Evolutionary conservation across 768 basidiomycete genomes (phyloP).

Genomic region (Phylloporus arenicola): DNA sequence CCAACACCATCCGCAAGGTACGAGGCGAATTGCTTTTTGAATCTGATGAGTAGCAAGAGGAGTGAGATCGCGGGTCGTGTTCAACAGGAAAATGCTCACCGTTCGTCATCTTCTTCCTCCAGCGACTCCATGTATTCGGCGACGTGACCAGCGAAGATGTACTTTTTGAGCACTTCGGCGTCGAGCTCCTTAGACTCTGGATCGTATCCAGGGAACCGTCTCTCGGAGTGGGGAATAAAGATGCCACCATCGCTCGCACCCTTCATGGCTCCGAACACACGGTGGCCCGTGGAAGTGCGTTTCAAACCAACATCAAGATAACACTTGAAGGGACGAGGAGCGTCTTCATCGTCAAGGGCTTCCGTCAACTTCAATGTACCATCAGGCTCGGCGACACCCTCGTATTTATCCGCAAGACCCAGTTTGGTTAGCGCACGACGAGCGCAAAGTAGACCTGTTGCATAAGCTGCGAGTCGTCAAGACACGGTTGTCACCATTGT

Average conservation of each 20-base stretch:
- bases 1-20: constrained; percentile 95
- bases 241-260: constrained; percentile 97
- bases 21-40: constrained; percentile 95
- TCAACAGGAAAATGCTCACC: constrained; percentile 40
- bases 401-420: constrained; percentile 95
- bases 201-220: constrained; percentile 98
- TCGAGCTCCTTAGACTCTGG: constrained; percentile 89
- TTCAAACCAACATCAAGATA: constrained; percentile 98
- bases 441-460: constrained; percentile 91
- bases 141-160: constrained; percentile 96
- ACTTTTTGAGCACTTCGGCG: constrained; percentile 92
- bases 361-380: constrained; percentile 83
- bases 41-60: constrained; percentile 41
- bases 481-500: not conserved
- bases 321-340: constrained; percentile 97
- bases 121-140: constrained; percentile 99
- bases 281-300: constrained; percentile 95
- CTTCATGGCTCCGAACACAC: constrained; percentile 98
- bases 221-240: constrained; percentile 95
- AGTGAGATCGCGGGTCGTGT: constrained; percentile 3
- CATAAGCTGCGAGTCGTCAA: constrained; percentile 61
- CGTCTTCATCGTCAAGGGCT: constrained; percentile 82
- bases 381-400: constrained; percentile 88
- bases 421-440: constrained; percentile 94
- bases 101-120: constrained; percentile 99